Evolutionary conservation across 345 rosid genomes (phyloP), one percentile per base, ranked within the genome.

Genomic region (Clausena lansium): DNA sequence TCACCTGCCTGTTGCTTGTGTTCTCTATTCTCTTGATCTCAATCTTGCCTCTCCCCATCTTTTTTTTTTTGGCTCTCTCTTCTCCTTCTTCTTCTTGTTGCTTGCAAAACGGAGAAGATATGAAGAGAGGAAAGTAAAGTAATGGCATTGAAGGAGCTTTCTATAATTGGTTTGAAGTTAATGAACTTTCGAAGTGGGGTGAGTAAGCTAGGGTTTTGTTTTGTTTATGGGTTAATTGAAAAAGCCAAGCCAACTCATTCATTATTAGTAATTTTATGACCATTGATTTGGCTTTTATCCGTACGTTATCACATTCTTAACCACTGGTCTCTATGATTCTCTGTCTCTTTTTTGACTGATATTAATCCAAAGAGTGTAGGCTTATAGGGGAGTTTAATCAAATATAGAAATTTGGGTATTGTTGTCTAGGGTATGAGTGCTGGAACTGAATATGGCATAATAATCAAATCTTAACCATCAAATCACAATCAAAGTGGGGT

Each of bases 1-100:
- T 91, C 67, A 91, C 91, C 27, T 88, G 91, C 85, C 97, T 88
- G 86, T 91, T 89, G 86, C 88, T 88, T 10, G 84, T 75, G 85
- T 93, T 91, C 82, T 91, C 97, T 78, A 91, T 91, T 83, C 91
- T 88, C 86, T 91, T 93, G 80, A 92, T 90, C 90, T 92, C 94
- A 65, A 91, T 89, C 86, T 88, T 91, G 1, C 94, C 97, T 81
- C 97, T 88, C 69, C 95, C 97, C 95, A 91, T 91, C 71, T 32
- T 20, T 11, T 13, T 7, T 30, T 22, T 25, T 32, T 4, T 4
- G 0, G 0, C 2, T 17, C 45, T 9, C 25, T 20, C 27, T 35
- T 2, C 4, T 2, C 20, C 25, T 35, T 73, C 19, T 74, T 85
- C 32, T 76, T 39, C 14, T 20, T 65, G 22, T 65, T 62, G 65